These are phyloP conservation scores for Tuctoria greenei DNA, from an alignment of 176 grass and related monocot species.

Conservation along the genomic window DNA sequence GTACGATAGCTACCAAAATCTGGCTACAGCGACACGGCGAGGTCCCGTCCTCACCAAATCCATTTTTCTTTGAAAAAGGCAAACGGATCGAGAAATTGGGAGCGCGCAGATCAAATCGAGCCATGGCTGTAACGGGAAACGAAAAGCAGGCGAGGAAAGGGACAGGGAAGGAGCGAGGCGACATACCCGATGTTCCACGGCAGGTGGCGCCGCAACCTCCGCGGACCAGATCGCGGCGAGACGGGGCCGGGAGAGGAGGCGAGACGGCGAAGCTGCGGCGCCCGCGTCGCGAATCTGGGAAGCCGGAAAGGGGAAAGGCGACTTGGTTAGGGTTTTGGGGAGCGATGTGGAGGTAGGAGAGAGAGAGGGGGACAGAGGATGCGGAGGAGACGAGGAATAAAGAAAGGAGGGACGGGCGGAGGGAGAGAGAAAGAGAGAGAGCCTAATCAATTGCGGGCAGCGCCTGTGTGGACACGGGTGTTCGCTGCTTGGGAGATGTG, in stretches of 20 bases:
- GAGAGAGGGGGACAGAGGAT: not conserved
- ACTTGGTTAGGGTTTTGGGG: slow-evolving; percentile 49
- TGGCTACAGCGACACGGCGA: slow-evolving; percentile 6
- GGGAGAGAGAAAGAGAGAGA: not conserved
- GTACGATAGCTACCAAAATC: slow-evolving; percentile 15
- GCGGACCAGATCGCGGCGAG: not conserved
- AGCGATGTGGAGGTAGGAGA: not conserved
- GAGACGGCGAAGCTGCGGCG: not conserved
- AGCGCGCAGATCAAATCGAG: slow-evolving; percentile 23
- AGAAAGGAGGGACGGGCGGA: not conserved
- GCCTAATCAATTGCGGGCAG: slow-evolving; percentile 24
- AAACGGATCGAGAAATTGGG: not conserved
- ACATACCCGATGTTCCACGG: slow-evolving; percentile 1
- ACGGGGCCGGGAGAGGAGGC: not conserved
- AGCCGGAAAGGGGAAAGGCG: slow-evolving; percentile 28
- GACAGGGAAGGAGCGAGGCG: not conserved
- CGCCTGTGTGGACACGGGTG: slow-evolving; percentile 34
- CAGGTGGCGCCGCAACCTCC: not conserved
- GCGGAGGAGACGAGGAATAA: not conserved
- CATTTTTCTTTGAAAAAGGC: not conserved
- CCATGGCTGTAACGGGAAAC: slow-evolving; percentile 14
- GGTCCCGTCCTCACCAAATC: slow-evolving; percentile 30
- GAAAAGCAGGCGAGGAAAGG: not conserved
- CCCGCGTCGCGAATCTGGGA: slow-evolving; percentile 36
- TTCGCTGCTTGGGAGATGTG: too few species aligned